Base-by-base conservation (phyloP, 164 flowering plant genomes). In the Vitis cinerea region DNA sequence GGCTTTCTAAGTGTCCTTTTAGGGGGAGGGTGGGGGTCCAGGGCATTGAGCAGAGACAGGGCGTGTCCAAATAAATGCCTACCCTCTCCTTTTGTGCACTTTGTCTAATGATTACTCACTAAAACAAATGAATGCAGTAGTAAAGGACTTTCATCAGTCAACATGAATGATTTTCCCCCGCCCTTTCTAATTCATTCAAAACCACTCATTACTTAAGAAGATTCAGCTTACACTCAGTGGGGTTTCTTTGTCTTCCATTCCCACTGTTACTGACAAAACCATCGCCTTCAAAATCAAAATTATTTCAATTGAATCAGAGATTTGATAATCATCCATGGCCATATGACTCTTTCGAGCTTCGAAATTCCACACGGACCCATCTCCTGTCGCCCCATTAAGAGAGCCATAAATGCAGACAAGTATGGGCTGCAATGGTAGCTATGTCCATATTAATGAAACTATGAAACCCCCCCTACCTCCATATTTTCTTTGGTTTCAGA, bases 41-140 rank as follows among this genome's bases (percentile, higher is more conserved):
- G 5, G 15, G 55, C 72, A 49, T 49, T 63, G 52, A 53, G 30
- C 53, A 7, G 13, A 9, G 51, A 37, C 15, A 29, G 51, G 13
- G 19, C 56, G 69, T 64, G 56, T 55, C 64, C 68, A 1, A 52
- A 61, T 16, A 17, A 59, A 30, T 37, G 44, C 44, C 23, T 11
- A 59, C 67, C 59, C 48, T 61, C 58, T 66, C 7, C 50, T 65
- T 61, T 70, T 66, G 29, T 61, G 74, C 64, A 70, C 63, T 71
- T 56, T 75, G 74, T 66, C 65, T 37, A 75, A 75, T 75, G 71
- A 66, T 75, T 71, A 63, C 64, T 71, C 71, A 63, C 71, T 67
- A 54, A 62, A 67, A 44, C 74, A 66, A 55, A 29, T 60, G 70
- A 66, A 58, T 31, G 66, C 13, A 53, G 51, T 37, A 47, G 60